These are phyloP conservation scores for Amylocystis lapponica DNA, from an alignment of 768 basidiomycete genomes.

Conservation along the genomic window DNA sequence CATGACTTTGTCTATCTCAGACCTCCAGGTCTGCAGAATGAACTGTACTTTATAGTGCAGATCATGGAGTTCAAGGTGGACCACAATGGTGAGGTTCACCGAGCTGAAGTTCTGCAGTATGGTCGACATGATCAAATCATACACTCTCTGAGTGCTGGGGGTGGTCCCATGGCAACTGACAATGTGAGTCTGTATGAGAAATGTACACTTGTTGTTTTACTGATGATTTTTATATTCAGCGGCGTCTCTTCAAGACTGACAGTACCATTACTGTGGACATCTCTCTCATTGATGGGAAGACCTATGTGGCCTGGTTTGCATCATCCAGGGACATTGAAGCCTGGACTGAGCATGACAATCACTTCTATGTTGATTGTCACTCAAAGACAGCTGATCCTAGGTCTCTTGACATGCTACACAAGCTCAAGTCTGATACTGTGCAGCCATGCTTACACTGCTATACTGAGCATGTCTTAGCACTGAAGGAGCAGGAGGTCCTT, in stretches of 20 bases:
- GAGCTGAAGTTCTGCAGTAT: conserved; percentile 37
- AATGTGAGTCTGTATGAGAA: too few relatives aligned
- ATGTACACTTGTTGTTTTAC: too few relatives aligned
- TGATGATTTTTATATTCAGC: conserved; percentile 10
- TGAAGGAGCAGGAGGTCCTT: conserved; percentile 24
- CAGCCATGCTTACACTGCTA: not conserved
- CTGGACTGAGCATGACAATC: conserved; percentile 53
- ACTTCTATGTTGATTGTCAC: conserved; percentile 47
- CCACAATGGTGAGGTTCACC: conserved; percentile 12
- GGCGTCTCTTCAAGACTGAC: conserved; percentile 37
- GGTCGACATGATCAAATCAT: conserved; percentile 41
- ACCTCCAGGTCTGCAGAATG: conserved; percentile 15
- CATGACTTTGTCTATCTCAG: conserved; percentile 59
- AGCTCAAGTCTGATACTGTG: not conserved
- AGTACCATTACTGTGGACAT: conserved; percentile 22
- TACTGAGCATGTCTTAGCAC: not conserved
- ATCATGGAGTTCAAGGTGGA: conserved; percentile 36
- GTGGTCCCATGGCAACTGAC: too few relatives aligned
- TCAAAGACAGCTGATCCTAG: conserved; percentile 5
- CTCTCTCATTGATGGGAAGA: conserved; percentile 46
- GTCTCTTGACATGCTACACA: conserved; percentile 2
- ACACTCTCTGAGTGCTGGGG: too few relatives aligned
- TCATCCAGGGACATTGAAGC: conserved; percentile 25
- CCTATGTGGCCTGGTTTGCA: conserved; percentile 38
- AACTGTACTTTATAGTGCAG: conserved; percentile 49